Evolutionary conservation across 192 early-diverging fungal species (phyloP), one percentile per base, ranked within the genome.

Genomic region (Cetraspora pellucida): DNA sequence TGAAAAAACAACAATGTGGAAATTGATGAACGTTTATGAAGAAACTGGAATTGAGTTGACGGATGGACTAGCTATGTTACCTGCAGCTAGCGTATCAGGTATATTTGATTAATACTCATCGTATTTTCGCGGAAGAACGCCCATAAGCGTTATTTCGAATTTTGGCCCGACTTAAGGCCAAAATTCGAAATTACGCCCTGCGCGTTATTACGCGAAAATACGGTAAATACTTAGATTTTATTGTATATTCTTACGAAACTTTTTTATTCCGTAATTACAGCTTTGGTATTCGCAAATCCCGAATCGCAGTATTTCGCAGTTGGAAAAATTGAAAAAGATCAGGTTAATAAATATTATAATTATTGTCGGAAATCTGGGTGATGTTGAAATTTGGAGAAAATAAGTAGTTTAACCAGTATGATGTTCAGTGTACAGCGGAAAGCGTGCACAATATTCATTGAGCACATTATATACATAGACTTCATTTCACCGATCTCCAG

Each of bases 1-100:
- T 1, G 96, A 98, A 81, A 98, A 98, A 87, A 77, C 78, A 69
- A 94, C 93, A 28, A 96, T 98, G 94, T 98, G 96, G 96, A 85
- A 92, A 28, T 69, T 98, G 52, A 92, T 90, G 77, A 87, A 94
- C 63, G 92, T 96, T 81, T 83, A 86, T 31, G 89, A 91, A 78
- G 75, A 88, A 72, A 95, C 93, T 11, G 95, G 93, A 14, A 96
- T 98, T 73, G 88, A 85, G 47, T 84, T 98, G 74, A 98, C 96
- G n/a, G 96, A 98, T 74, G 92, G 90, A 19, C 82, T 96, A 82
- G 95, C 95, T 73, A 98, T 98, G 96, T 88, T 91, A 21, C 96
- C 96, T 2, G 95, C 93, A 45, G 94, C 96, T 21, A 90, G 93
- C 4, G 96, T 98, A 23, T 93, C 91, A 50, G 94, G 89, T 50